These are phyloP conservation scores for Ophioceras dolichostomum DNA, from an alignment of 2,329 filamentous ascomycete genomes.

Conservation along the genomic window DNA sequence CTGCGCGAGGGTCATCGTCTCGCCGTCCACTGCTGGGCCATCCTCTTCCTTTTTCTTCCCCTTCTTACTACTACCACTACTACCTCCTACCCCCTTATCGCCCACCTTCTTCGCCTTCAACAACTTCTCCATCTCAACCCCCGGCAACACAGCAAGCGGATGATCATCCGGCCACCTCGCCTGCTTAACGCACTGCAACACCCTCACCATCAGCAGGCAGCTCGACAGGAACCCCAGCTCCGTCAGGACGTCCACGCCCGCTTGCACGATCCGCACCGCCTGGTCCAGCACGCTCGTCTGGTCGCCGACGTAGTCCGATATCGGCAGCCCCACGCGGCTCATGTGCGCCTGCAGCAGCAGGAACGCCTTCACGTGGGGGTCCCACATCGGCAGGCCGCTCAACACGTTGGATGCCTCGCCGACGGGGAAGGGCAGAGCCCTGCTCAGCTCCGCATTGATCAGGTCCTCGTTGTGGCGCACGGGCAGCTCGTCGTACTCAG, in stretches of 20 bases:
- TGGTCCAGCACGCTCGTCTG: slow-evolving; percentile 85
- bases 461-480: slow-evolving; percentile 98
- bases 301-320: slow-evolving; percentile 94
- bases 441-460: slow-evolving; percentile 82
- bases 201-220: slow-evolving; percentile 66
- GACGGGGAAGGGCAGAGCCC: slow-evolving; percentile 54
- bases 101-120: slow-evolving; percentile 13
- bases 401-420: slow-evolving; percentile 15
- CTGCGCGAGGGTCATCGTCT: slow-evolving; percentile 26
- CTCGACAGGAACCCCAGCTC: slow-evolving; percentile 76
- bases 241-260: slow-evolving; percentile 83
- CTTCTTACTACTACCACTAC: slow-evolving; percentile 8
- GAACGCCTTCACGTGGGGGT: slow-evolving; percentile 95
- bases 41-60: not conserved
- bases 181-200: slow-evolving; percentile 87
- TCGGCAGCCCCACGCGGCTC: slow-evolving; percentile 82
- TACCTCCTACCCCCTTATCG: too few relatives aligned
- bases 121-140: slow-evolving; percentile 33
- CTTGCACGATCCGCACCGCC: slow-evolving; percentile 92
- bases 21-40: slow-evolving; percentile 17
- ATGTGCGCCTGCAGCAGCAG: slow-evolving; percentile 90
- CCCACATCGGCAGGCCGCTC: slow-evolving; percentile 75
- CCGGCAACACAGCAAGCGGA: slow-evolving; percentile 68
- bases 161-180: slow-evolving; percentile 83
- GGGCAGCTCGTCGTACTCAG: slow-evolving; percentile 93